Base-by-base conservation (phyloP, 1,284 basidiomycete genomes). In the Somion occarium region DNA sequence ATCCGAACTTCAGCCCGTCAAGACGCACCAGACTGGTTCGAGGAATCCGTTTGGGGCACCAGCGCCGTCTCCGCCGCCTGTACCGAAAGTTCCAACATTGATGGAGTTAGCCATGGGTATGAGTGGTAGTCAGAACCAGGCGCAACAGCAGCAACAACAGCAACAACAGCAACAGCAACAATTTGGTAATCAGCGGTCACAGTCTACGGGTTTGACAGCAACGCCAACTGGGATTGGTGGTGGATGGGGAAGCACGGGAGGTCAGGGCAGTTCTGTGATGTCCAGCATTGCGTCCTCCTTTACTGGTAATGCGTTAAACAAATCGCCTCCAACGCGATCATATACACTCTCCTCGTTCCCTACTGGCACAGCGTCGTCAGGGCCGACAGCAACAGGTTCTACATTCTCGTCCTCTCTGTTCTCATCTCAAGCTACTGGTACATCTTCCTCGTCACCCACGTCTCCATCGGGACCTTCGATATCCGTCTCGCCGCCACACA, bases 41-140 rank as follows among this genome's bases (percentile, higher is more conserved):
- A 86, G 85, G 61, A 99, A 99, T 74, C 96, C 96, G 0, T 99
- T 99, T 61, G 94, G 94, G 5, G 80, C 85, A 22, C 79, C 88
- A 2, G 74, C 80, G 2, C 74, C 82, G 39, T 69, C 85, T n/a
- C 70, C 78, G 41, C 85, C 88, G 1, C 83, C 85, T 15, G 70
- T 88, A 18, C 84, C 88, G 2, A 88, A 86, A 65, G 76, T 76
- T 18, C 91, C 89, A 9, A 91, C 89, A 1, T 72, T 98, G 61
- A 82, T 91, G 68, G 88, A 97, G 62, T 69, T 98, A 5, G 80
- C 86, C 1, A 80, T 79, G 70, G 79, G 80, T 27, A 57, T 68
- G 5, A 65, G 63, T 38, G 59, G 51, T 43, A 54, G 53, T 48
- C 59, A 59, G 57, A 62, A 49, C 60, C 57, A 37, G 56, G 45